Evolutionary conservation across 345 rosid genomes (phyloP).

Genomic region (Acer saccharum): DNA sequence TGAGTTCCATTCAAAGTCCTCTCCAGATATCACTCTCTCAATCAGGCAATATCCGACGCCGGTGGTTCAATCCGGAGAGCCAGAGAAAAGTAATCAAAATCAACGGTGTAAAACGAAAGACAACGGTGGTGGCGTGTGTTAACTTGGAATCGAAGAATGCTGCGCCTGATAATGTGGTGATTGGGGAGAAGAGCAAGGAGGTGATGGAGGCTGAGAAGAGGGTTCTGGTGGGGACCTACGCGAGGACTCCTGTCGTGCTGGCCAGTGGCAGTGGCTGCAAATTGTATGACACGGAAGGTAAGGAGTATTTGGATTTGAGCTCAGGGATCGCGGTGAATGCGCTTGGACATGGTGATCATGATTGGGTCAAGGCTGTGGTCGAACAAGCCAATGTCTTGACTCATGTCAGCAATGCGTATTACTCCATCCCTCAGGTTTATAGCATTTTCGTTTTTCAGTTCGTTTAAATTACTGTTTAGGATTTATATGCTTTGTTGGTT

Average conservation of each 20-base stretch:
- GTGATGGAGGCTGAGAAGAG: slow-evolving; percentile 64
- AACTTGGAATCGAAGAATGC: slow-evolving; percentile 29
- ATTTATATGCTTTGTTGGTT: neutral
- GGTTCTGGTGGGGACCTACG: slow-evolving; percentile 74
- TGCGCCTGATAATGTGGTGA: slow-evolving; percentile 4
- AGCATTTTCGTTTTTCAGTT: neutral
- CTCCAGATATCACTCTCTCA: slow-evolving; percentile 15
- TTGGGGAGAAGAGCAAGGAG: slow-evolving; percentile 39
- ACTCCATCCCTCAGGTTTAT: slow-evolving; percentile 74
- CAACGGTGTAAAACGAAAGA: neutral
- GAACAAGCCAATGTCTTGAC: slow-evolving; percentile 72
- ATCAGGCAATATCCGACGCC: slow-evolving; percentile 20
- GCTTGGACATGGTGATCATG: slow-evolving; percentile 79
- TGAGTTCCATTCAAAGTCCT: slow-evolving; percentile 20
- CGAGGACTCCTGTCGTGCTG: slow-evolving; percentile 73
- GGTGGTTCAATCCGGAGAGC: slow-evolving; percentile 8
- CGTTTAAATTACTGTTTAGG: neutral
- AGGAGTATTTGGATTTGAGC: slow-evolving; percentile 74
- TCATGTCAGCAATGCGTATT: slow-evolving; percentile 79
- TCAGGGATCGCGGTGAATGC: slow-evolving; percentile 89
- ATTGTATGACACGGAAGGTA: slow-evolving; percentile 74
- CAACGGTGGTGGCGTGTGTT: slow-evolving; percentile 26
- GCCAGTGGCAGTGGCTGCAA: slow-evolving; percentile 75
- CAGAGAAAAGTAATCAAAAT: slow-evolving; percentile 13
- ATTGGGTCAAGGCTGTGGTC: slow-evolving; percentile 70